Conservation (phyloP, 1,139 yeast genomes). For the Blastobotrys ciferrii region DNA sequence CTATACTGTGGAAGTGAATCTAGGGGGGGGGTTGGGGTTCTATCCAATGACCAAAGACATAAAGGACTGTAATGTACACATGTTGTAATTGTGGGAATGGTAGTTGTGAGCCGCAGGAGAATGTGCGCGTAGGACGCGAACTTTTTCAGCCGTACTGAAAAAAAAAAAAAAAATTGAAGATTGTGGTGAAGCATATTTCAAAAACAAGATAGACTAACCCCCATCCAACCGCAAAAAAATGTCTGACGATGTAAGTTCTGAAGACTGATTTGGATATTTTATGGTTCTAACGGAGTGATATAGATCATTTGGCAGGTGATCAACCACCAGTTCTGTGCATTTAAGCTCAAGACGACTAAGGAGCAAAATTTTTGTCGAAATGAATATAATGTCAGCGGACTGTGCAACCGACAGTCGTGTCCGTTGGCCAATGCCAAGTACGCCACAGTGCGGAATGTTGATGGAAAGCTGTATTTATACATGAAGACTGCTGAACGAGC, state of each 20-base stretch:
- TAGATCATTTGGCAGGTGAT: constrained; percentile 87
- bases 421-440: constrained; percentile 95
- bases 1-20: too few species aligned
- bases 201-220: neutral
- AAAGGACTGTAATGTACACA: too few species aligned
- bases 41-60: too few species aligned
- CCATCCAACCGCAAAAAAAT: neutral
- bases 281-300: neutral
- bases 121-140: neutral
- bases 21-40: too few species aligned
- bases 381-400: constrained; percentile 84
- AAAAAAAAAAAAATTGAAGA: constrained; percentile 8
- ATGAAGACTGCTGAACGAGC: constrained; percentile 98
- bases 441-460: constrained; percentile 88
- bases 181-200: neutral
- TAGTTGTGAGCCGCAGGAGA: neutral
- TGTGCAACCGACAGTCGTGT: constrained; percentile 89
- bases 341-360: constrained; percentile 75
- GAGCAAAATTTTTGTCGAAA: constrained; percentile 83
- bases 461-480: constrained; percentile 84
- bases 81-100: neutral
- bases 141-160: neutral
- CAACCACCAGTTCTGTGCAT: constrained; percentile 86
- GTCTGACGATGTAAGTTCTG: constrained; percentile 17
- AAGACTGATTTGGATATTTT: neutral